Percentiles rank a stretch among this genome's conserved stretches.
phyloP scores from a whole-genome alignment of 257 asterid genomes.

The Galeopsis tetrahit region DNA sequence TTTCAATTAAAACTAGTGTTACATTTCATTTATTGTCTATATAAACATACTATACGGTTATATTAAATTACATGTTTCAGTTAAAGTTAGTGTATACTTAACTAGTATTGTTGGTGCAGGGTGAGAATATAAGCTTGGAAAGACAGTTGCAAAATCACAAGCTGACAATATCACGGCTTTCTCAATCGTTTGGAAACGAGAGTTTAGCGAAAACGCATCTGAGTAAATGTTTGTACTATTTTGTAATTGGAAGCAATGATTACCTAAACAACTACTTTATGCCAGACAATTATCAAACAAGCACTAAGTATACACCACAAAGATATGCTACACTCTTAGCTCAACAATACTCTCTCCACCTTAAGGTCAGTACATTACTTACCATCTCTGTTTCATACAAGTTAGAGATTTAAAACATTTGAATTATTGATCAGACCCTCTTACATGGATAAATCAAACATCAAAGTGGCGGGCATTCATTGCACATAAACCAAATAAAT shows the following conservation, averaged over 20 bases:
- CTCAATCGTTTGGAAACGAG: slow-evolving; percentile 29
- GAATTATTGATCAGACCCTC: too few species aligned
- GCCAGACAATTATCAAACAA: slow-evolving; percentile 39
- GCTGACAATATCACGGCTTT: slow-evolving; percentile 22
- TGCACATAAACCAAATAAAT: too few species aligned
- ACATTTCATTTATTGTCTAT: too few species aligned
- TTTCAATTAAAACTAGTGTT: too few species aligned
- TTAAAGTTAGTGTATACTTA: background rate
- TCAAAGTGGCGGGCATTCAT: background rate
- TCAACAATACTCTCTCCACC: slow-evolving; percentile 41
- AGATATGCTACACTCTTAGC: slow-evolving; percentile 40
- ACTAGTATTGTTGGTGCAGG: slow-evolving; percentile 33
- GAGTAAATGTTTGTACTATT: slow-evolving; percentile 43
- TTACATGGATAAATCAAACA: too few species aligned
- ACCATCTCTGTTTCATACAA: too few species aligned
- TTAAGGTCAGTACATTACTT: slow-evolving; percentile 31
- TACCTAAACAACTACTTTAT: slow-evolving; percentile 52
- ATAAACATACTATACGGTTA: too few species aligned
- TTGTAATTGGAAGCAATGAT: slow-evolving; percentile 55
- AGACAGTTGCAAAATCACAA: slow-evolving; percentile 46
- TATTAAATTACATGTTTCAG: too few species aligned
- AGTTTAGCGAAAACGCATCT: slow-evolving; percentile 38
- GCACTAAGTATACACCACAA: slow-evolving; percentile 32
- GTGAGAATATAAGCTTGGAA: slow-evolving; percentile 41
- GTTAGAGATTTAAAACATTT: too few species aligned